These are phyloP conservation scores for Myxozyma sirexii DNA, from an alignment of 805 yeast genomes.

Conservation along the genomic window DNA sequence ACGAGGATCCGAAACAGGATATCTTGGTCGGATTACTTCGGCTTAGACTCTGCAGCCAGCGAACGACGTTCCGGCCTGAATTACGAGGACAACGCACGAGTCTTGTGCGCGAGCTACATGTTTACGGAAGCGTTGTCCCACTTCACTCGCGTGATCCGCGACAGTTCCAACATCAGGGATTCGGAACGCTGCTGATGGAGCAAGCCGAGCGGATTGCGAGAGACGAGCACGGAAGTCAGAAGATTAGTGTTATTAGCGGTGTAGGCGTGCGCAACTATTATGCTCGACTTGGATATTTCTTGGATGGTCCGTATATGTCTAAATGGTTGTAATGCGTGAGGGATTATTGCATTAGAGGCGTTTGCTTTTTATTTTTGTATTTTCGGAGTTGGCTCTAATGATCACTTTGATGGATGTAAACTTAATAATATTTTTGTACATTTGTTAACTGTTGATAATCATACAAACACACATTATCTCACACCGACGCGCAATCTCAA, in stretches of 20 bases:
- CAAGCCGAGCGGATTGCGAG: conserved; percentile 95
- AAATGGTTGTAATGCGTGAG: conserved; percentile 52
- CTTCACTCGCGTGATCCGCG: conserved; percentile 94
- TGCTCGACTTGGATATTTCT: conserved; percentile 82
- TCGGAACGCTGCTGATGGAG: conserved; percentile 96
- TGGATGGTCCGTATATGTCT: conserved; percentile 99
- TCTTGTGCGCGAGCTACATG: conserved; percentile 95
- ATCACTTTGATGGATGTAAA: too few species aligned
- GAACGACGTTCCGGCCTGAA: conserved; percentile 88
- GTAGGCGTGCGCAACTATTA: conserved; percentile 97
- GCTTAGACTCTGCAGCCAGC: conserved; percentile 83
- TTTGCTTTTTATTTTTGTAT: not conserved
- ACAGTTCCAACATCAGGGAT: conserved; percentile 98
- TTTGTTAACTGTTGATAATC: too few species aligned
- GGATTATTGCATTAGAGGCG: not conserved
- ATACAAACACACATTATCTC: not conserved
- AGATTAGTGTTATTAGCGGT: conserved; percentile 93
- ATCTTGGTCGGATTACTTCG: conserved; percentile 89
- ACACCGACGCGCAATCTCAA: too few species aligned
- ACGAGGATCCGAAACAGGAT: conserved; percentile 97
- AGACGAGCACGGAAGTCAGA: conserved; percentile 90
- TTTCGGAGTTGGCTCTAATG: not conserved
- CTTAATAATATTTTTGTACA: too few species aligned
- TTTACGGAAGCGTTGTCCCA: conserved; percentile 96
- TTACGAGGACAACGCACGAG: conserved; percentile 82